Conservation (phyloP, 768 basidiomycete genomes). For the Kwoniella bestiolae region DNA sequence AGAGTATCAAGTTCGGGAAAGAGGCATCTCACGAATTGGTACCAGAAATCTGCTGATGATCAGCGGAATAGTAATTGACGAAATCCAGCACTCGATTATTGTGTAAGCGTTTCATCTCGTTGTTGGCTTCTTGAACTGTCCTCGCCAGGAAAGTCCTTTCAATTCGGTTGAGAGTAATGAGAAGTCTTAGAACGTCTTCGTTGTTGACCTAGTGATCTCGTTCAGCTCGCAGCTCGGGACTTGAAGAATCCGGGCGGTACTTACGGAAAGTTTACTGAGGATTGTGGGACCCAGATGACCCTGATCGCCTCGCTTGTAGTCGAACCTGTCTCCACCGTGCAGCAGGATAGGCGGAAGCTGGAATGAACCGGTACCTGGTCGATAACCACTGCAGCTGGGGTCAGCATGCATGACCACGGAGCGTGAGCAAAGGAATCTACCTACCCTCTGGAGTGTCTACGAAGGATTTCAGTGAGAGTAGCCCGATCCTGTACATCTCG, state of each 20-base stretch:
- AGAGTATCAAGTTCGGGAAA: not conserved
- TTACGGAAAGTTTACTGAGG: slow-evolving; percentile 77
- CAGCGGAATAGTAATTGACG: slow-evolving; percentile 32
- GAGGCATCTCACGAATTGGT: slow-evolving; percentile 6
- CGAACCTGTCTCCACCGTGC: slow-evolving; percentile 75
- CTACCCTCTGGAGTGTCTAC: slow-evolving; percentile 19
- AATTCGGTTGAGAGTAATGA: slow-evolving; percentile 75
- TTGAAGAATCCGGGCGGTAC: slow-evolving; percentile 33
- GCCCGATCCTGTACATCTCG: slow-evolving; percentile 70
- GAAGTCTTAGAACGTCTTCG: slow-evolving; percentile 72
- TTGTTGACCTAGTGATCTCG: slow-evolving; percentile 54
- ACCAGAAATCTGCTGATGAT: slow-evolving; percentile 14
- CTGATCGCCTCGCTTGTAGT: slow-evolving; percentile 76
- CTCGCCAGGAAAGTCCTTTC: slow-evolving; percentile 72
- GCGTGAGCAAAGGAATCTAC: slow-evolving; percentile 35
- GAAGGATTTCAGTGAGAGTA: slow-evolving; percentile 64
- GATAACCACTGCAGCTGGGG: slow-evolving; percentile 18
- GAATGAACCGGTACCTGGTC: slow-evolving; percentile 17
- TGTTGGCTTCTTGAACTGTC: slow-evolving; percentile 69
- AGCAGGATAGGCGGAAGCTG: slow-evolving; percentile 35
- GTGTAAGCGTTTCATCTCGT: slow-evolving; percentile 49
- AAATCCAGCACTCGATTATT: slow-evolving; percentile 7
- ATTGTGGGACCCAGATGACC: slow-evolving; percentile 69
- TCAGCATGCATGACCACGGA: not conserved
- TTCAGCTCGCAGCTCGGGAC: not conserved